These are phyloP conservation scores for Aspergillus biplanus DNA, from an alignment of 495 filamentous ascomycete genomes.

Conservation along the genomic window DNA sequence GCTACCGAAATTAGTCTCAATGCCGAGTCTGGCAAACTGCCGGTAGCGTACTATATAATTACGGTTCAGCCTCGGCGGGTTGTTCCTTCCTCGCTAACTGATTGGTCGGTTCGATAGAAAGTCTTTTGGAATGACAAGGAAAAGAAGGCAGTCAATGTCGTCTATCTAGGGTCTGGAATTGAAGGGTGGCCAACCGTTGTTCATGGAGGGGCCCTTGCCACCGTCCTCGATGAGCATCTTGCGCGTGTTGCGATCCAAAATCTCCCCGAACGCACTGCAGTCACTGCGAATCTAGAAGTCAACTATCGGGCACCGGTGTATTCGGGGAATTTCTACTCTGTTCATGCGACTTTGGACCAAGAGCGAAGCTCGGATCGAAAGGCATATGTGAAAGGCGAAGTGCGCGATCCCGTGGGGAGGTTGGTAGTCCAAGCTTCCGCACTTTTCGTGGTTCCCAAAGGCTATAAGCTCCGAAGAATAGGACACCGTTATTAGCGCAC, in stretches of 20 bases:
- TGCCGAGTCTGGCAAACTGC: slow-evolving; percentile 21
- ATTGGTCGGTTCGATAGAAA: slow-evolving; percentile 32
- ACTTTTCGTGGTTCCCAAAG: slow-evolving; percentile 66
- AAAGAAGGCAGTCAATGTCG: slow-evolving; percentile 52
- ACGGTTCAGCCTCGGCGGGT: slow-evolving; percentile 6
- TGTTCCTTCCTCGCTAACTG: slow-evolving; percentile 30
- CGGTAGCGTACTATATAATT: background rate
- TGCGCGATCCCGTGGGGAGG: slow-evolving; percentile 56
- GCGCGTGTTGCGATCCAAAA: slow-evolving; percentile 45
- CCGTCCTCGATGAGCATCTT: slow-evolving; percentile 67
- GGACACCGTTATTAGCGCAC: slow-evolving; percentile 46
- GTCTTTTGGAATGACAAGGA: slow-evolving; percentile 57
- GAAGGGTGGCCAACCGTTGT: slow-evolving; percentile 77
- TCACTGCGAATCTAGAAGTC: slow-evolving; percentile 68
- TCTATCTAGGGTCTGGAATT: slow-evolving; percentile 65
- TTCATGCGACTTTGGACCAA: slow-evolving; percentile 54
- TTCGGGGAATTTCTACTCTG: slow-evolving; percentile 64
- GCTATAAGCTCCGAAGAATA: slow-evolving; percentile 47
- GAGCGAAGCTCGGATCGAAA: slow-evolving; percentile 62
- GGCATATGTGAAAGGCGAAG: slow-evolving; percentile 59
- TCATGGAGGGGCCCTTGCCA: slow-evolving; percentile 76
- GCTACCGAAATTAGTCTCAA: background rate
- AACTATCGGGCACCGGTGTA: slow-evolving; percentile 62
- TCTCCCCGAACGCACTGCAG: slow-evolving; percentile 49
- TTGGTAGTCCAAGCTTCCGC: slow-evolving; percentile 60